Evolutionary conservation across 2,329 filamentous ascomycete genomes (phyloP).

Genomic region (Paracorniculantispora psalliotae): DNA sequence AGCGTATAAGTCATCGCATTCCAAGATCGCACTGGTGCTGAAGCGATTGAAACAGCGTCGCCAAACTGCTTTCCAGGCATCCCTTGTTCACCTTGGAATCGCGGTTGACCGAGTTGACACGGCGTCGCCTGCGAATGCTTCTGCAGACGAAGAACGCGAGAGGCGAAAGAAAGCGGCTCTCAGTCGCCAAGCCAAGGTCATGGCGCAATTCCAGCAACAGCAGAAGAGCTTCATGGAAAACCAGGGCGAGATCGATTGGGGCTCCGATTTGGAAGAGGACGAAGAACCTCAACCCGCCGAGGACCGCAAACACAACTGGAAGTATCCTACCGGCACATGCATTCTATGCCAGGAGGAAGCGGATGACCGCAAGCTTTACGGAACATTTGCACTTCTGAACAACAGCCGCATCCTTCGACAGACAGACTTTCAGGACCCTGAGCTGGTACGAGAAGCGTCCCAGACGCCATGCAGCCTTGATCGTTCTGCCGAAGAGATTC

Average conservation of each 20-base stretch:
- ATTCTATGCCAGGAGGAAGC: slow-evolving; percentile 96
- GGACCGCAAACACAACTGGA: slow-evolving; percentile 64
- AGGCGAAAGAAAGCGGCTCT: slow-evolving; percentile 86
- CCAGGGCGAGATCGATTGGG: slow-evolving; percentile 84
- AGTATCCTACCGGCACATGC: slow-evolving; percentile 88
- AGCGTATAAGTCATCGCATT: slow-evolving; percentile 74
- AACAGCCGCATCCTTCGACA: slow-evolving; percentile 83
- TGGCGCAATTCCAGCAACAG: slow-evolving; percentile 97
- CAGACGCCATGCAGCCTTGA: slow-evolving; percentile 79
- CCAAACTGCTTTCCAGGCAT: slow-evolving; percentile 65
- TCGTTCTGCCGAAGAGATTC: slow-evolving; percentile 71
- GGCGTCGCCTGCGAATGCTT: slow-evolving; percentile 67
- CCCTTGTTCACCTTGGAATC: slow-evolving; percentile 59
- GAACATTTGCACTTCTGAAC: slow-evolving; percentile 85
- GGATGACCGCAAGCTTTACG: slow-evolving; percentile 81
- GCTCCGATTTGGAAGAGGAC: slow-evolving; percentile 68
- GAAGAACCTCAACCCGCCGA: slow-evolving; percentile 63
- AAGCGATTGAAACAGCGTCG: slow-evolving; percentile 80
- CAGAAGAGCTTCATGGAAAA: slow-evolving; percentile 92
- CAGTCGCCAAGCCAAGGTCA: slow-evolving; percentile 85
- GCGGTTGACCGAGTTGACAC: slow-evolving; percentile 76
- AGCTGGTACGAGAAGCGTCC: slow-evolving; percentile 78
- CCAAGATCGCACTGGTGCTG: slow-evolving; percentile 79
- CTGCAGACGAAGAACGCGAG: slow-evolving; percentile 68
- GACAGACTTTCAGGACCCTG: slow-evolving; percentile 74